Conservation (phyloP, 164 flowering plant genomes). For the Macadamia tetraphylla region DNA sequence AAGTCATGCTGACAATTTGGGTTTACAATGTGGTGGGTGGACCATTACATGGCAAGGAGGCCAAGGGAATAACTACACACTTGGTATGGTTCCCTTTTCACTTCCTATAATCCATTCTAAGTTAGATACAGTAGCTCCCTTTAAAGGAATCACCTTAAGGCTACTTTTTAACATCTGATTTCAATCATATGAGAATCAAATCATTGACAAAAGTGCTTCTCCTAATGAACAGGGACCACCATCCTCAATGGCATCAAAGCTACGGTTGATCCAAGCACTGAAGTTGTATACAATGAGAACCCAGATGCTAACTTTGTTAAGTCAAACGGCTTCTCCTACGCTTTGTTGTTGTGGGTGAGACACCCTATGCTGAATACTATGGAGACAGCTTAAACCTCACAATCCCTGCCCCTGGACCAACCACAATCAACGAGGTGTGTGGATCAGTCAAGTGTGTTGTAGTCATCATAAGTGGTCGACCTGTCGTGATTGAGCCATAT, state of each 20-base stretch:
- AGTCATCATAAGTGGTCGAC: slow-evolving; percentile 38
- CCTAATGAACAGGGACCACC: slow-evolving; percentile 36
- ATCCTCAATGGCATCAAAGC: slow-evolving; percentile 30
- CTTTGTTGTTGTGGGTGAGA: slow-evolving; percentile 46
- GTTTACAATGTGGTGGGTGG: slow-evolving; percentile 62
- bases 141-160: neutral
- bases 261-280: slow-evolving; percentile 31
- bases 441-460: slow-evolving; percentile 37
- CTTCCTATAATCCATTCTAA: neutral
- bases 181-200: no score
- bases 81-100: slow-evolving; percentile 10
- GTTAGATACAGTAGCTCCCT: neutral
- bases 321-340: slow-evolving; percentile 34
- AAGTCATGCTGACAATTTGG: slow-evolving; percentile 46
- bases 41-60: slow-evolving; percentile 47
- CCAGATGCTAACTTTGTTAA: slow-evolving; percentile 28
- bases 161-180: neutral
- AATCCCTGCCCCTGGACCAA: slow-evolving; percentile 31
- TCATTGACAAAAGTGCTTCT: neutral
- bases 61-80: slow-evolving; percentile 31
- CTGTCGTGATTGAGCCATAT: slow-evolving; percentile 40
- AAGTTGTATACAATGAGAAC: slow-evolving; percentile 33
- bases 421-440: slow-evolving; percentile 28
- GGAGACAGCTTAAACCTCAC: slow-evolving; percentile 39
- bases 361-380: slow-evolving; percentile 32